Conservation (phyloP, 176 grass and related monocot species). For the Bonia amplexicaulis region DNA sequence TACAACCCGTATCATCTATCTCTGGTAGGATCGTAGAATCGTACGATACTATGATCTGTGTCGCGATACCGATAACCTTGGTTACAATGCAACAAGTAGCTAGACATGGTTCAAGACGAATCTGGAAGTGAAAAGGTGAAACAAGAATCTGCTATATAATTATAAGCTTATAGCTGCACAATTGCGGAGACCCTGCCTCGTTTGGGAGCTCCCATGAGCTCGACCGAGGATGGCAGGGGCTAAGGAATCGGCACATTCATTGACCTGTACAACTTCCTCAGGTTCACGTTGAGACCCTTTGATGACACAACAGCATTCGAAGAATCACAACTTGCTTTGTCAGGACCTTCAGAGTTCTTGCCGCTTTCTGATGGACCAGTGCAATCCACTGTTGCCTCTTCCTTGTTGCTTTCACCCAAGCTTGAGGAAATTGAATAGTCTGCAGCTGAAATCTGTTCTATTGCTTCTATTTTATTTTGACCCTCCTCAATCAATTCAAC, state of each 20-base stretch:
- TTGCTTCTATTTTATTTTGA: background rate
- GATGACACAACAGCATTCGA: constrained; percentile 5
- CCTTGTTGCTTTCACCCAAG: background rate
- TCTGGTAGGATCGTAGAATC: too few relatives aligned
- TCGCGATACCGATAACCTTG: too few relatives aligned
- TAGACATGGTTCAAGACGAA: background rate
- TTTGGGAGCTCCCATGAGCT: too few relatives aligned
- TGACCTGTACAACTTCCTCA: constrained; percentile 38
- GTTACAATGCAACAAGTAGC: background rate
- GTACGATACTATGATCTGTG: too few relatives aligned
- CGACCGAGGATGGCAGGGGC: constrained; percentile 41
- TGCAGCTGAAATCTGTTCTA: background rate
- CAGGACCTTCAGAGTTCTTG: background rate
- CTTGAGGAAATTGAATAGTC: background rate
- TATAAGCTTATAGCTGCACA: too few relatives aligned
- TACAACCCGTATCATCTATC: too few relatives aligned
- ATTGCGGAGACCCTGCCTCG: too few relatives aligned
- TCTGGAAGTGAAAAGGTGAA: background rate
- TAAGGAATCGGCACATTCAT: constrained; percentile 56
- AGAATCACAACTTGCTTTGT: background rate
- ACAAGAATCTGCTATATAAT: background rate
- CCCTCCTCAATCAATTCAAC: background rate
- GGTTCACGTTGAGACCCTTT: constrained; percentile 30
- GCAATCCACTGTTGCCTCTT: constrained; percentile 1
- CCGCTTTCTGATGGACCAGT: background rate